Evolutionary conservation across 768 basidiomycete genomes (phyloP).

Genomic region (Calocybe gangraenosa): DNA sequence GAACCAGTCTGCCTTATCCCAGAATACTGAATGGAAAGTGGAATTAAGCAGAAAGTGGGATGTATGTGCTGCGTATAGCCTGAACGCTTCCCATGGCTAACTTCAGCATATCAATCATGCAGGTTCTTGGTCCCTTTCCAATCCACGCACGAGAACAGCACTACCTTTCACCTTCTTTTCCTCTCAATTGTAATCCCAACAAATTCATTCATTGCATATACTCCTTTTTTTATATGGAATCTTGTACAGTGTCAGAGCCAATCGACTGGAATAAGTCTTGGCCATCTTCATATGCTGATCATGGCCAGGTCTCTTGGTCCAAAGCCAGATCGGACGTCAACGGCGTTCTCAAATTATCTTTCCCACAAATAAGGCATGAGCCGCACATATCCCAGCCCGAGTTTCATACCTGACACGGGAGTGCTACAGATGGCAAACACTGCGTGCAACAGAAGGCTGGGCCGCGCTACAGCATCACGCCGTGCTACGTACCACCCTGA

Average conservation of each 20-base stretch:
- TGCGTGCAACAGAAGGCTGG: constrained; percentile 83
- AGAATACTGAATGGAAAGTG: constrained; percentile 12
- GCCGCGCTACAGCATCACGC: constrained; percentile 79
- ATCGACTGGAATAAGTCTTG: constrained; percentile 48
- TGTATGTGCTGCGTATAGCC: constrained; percentile 22
- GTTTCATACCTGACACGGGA: background rate
- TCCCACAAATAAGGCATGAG: constrained; percentile 55
- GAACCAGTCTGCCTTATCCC: constrained; percentile 4
- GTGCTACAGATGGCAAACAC: constrained; percentile 55
- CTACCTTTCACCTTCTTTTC: constrained; percentile 73
- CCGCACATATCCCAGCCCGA: background rate
- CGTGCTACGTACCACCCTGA: constrained; percentile 62
- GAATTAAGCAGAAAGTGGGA: constrained; percentile 31
- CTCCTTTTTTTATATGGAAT: constrained; percentile 9
- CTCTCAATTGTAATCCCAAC: constrained; percentile 48
- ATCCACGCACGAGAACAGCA: constrained; percentile 83
- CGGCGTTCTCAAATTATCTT: constrained; percentile 56
- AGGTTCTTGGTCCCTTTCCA: constrained; percentile 84
- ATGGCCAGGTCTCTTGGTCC: constrained; percentile 58
- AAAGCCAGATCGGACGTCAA: constrained; percentile 33
- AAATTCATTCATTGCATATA: background rate
- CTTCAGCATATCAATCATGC: background rate
- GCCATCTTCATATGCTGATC: constrained; percentile 68
- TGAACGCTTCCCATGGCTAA: background rate
- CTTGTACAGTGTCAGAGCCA: constrained; percentile 40